Percentiles rank a stretch among this genome's conserved stretches.
phyloP scores from a whole-genome alignment of 768 basidiomycete species.

The Tylopilus rubrobrunneus region DNA sequence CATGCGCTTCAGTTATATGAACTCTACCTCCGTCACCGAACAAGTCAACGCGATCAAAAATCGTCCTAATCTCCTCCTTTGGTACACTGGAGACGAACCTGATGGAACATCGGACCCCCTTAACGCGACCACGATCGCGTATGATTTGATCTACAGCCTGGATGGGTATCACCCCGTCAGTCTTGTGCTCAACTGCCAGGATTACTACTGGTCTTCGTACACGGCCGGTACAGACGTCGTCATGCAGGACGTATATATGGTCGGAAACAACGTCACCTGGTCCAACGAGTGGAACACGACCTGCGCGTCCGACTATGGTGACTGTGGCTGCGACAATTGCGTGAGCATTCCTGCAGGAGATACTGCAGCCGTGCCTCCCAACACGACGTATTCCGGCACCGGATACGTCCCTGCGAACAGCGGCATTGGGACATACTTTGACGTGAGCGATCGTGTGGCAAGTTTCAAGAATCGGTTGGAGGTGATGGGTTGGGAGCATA shows the following conservation, averaged over 20 bases:
- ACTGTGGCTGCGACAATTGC: conserved; percentile 75
- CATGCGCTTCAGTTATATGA: conserved; percentile 72
- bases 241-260: conserved; percentile 56
- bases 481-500: conserved; percentile 63
- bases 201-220: conserved; percentile 61
- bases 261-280: conserved; percentile 59
- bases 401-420: conserved; percentile 26
- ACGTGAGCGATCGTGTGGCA: conserved; percentile 65
- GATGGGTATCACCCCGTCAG: conserved; percentile 69
- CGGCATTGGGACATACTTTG: conserved; percentile 45
- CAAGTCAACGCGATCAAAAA: conserved; percentile 69
- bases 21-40: conserved; percentile 54
- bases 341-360: conserved; percentile 39
- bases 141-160: conserved; percentile 54
- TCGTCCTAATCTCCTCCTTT: conserved; percentile 63
- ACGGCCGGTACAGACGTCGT: conserved; percentile 65
- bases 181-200: conserved; percentile 60
- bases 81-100: conserved; percentile 75
- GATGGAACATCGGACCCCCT: conserved; percentile 69
- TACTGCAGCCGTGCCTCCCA: conserved; percentile 24
- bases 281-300: conserved; percentile 58
- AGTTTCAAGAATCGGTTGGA: conserved; percentile 57
- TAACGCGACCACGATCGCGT: conserved; percentile 46
- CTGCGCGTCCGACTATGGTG: conserved; percentile 64
- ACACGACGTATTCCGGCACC: conserved; percentile 16